These are phyloP conservation scores for Chiua sp. DNA, from an alignment of 1,284 basidiomycete species.

Conservation along the genomic window DNA sequence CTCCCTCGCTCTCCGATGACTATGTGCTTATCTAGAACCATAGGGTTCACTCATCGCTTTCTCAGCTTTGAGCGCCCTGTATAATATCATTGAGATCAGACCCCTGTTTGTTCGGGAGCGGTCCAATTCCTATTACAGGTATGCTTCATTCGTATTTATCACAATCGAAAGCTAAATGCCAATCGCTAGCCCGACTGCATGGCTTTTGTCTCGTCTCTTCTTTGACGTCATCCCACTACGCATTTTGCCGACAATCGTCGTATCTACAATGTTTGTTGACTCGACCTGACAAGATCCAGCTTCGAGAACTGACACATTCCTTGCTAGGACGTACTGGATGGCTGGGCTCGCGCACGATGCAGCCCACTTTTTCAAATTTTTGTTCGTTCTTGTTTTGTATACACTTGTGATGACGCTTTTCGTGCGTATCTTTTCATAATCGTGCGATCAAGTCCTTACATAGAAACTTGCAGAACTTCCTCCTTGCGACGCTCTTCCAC, in stretches of 20 bases:
- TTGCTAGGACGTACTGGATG: slow-evolving; percentile 86
- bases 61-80: slow-evolving; percentile 85
- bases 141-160: slow-evolving; percentile 11
- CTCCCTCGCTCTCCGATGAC: neutral
- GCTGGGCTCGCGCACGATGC: slow-evolving; percentile 78
- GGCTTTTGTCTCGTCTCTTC: slow-evolving; percentile 83
- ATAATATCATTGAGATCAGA: slow-evolving; percentile 83
- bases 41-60: slow-evolving; percentile 88
- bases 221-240: slow-evolving; percentile 89
- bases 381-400: slow-evolving; percentile 79
- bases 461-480: slow-evolving; percentile 73
- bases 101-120: slow-evolving; percentile 88
- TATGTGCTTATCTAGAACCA: slow-evolving; percentile 4
- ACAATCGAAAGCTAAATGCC: slow-evolving; percentile 9
- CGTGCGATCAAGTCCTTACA: neutral
- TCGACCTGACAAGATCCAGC: slow-evolving; percentile 23
- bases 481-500: slow-evolving; percentile 78
- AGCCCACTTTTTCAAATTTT: slow-evolving; percentile 82
- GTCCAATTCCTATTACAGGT: slow-evolving; percentile 82
- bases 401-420: slow-evolving; percentile 84
- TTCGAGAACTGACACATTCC: slow-evolving; percentile 21
- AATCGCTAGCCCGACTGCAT: slow-evolving; percentile 72
- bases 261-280: slow-evolving; percentile 69
- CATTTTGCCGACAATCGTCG: slow-evolving; percentile 83
- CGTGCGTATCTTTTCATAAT: slow-evolving; percentile 50